Base-by-base conservation (phyloP, 306 rosid genomes). In the Purshia tridentata region DNA sequence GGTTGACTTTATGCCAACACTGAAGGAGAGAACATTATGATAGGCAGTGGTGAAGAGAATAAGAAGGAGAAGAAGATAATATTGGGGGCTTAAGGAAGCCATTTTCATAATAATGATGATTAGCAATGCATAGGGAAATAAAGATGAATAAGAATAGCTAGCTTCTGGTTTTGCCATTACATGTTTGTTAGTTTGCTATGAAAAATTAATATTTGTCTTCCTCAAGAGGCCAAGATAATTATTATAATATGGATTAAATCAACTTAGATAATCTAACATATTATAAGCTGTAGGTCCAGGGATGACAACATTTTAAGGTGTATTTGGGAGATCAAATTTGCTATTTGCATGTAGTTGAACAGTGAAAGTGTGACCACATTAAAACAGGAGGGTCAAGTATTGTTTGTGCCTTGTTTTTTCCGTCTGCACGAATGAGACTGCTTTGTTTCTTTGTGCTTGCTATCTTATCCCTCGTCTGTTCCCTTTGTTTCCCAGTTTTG, bases 111-210 rank as follows among this genome's bases (percentile, higher is more conserved):
- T 37, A 2, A 61, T 11, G 61, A 62, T 67, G 42, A 11, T 61
- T 5, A 11, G 52, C n/a, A n/a, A n/a, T n/a, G n/a, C 50, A 39
- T 73, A 51, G 11, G 41, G 20, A 37, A 67, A 14, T 62, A 64
- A 29, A 18, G 77, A 44, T 52, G 23, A 53, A 53, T 40, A 49
- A 49, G 29, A 62, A 50, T 39, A 6, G 8, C 35, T 29, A 6
- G 51, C 18, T 40, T 50, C 52, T 51, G 53, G 70, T 40, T 62
- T 73, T 50, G 77, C 70, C 40, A 10, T 51, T 39, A 61, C 60
- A 1, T 62, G 62, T 18, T 73, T 62, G 69, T 70, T 50, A 20
- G 10, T 53, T 53, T 53, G 12, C 8, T 18, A n/a, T 53, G 47
- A 8, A 6, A 4, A 16, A 1, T 9, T 9, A 1, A 29, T 29